phyloP scores from a whole-genome alignment of 352 stramenopile genomes.

The Phytophthora nicotianae region DNA sequence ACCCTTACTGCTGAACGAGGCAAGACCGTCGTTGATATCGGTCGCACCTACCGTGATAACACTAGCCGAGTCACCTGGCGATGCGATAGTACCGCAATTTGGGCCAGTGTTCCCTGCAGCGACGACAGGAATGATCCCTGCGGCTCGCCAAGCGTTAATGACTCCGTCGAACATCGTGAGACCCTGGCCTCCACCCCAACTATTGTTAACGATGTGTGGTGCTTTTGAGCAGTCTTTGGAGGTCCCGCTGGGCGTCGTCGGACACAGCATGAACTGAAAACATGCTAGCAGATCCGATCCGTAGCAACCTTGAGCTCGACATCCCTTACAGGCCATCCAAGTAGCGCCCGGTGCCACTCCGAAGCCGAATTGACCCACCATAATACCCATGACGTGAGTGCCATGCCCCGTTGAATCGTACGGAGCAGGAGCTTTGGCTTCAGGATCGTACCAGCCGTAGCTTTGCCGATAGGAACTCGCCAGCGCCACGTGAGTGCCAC shows the following conservation, averaged over 20 bases:
- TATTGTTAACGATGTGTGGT: constrained; percentile 71
- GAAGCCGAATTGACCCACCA: constrained; percentile 51
- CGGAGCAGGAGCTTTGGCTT: constrained; percentile 35
- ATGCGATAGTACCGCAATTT: constrained; percentile 54
- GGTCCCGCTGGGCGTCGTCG: constrained; percentile 45
- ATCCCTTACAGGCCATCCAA: constrained; percentile 69
- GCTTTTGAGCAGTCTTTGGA: constrained; percentile 57
- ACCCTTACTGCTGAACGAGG: constrained; percentile 60
- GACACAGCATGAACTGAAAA: constrained; percentile 76
- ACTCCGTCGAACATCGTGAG: constrained; percentile 48
- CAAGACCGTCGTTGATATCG: constrained; percentile 50
- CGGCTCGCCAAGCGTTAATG: constrained; percentile 48
- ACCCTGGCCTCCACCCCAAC: constrained; percentile 62
- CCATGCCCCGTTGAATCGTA: constrained; percentile 63
- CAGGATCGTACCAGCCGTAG: constrained; percentile 69
- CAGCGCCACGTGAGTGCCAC: constrained; percentile 51
- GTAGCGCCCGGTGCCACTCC: constrained; percentile 55
- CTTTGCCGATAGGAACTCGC: constrained; percentile 42
- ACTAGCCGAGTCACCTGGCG: constrained; percentile 56
- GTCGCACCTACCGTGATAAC: constrained; percentile 69
- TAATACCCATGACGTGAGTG: constrained; percentile 55
- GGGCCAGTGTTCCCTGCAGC: constrained; percentile 60
- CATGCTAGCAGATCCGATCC: constrained; percentile 54
- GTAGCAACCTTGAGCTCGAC: constrained; percentile 43
- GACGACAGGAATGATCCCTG: constrained; percentile 65